Evolutionary conservation across 768 basidiomycete species (phyloP).

Genomic region (Mrakia gelida): DNA sequence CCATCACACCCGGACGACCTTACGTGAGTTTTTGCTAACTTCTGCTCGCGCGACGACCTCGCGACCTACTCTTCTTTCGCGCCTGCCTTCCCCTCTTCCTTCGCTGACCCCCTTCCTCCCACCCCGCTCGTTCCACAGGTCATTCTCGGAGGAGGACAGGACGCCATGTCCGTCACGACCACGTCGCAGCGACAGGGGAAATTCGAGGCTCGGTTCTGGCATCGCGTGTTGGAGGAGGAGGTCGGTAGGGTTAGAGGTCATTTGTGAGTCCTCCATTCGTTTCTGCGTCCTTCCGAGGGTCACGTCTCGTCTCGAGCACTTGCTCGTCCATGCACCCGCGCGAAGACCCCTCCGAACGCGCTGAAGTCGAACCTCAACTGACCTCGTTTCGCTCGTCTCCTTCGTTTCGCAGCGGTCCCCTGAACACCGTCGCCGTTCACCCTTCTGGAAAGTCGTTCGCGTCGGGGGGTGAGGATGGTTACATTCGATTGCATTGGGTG

Average conservation of each 20-base stretch:
- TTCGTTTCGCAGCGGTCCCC: conserved; percentile 35
- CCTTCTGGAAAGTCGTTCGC: conserved; percentile 83
- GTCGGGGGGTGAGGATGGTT: conserved; percentile 95
- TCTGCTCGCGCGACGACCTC: too few species aligned
- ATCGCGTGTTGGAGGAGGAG: conserved; percentile 93
- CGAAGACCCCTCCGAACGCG: neutral
- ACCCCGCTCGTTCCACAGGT: conserved; percentile 51
- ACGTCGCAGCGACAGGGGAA: conserved; percentile 91
- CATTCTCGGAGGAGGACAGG: conserved; percentile 92
- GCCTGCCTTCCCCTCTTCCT: neutral
- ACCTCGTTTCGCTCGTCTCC: conserved; percentile 19
- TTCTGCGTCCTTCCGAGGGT: neutral
- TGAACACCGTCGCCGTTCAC: conserved; percentile 78
- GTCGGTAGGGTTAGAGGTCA: conserved; percentile 96
- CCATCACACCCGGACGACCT: conserved; percentile 74
- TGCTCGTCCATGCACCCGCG: neutral
- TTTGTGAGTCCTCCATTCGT: conserved; percentile 65
- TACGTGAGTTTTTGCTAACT: conserved; percentile 54
- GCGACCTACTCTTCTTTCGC: neutral
- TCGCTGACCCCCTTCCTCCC: neutral
- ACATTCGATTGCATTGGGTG: conserved; percentile 48
- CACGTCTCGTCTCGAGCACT: neutral
- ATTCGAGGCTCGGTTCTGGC: conserved; percentile 98
- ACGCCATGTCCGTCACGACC: conserved; percentile 95
- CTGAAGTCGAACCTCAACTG: neutral